Base-by-base conservation (phyloP, 1,139 yeast species). In the Debaryomyces psychrophilus region DNA sequence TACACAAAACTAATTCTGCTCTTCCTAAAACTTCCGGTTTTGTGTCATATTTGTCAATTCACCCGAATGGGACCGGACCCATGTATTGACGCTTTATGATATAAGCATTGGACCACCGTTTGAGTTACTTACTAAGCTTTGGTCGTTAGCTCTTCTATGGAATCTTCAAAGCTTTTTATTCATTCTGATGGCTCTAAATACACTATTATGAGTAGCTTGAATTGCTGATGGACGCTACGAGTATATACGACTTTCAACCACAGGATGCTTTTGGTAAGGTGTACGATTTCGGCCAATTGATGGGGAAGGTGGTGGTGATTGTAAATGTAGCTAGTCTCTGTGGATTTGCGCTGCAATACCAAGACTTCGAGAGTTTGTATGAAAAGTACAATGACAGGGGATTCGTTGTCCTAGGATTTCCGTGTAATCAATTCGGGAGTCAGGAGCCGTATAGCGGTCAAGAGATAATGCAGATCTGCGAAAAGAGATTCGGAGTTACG, bases 361-460 rank as follows among this genome's bases (percentile, higher is more conserved):
- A 43, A 11, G 74, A 72, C 37, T 54, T 75, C 15, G 70, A 74
- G 54, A 22, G 40, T 3, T 54, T 75, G 20, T 66, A 71, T 46
- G 52, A 64, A 12, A 70, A 67, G 52, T 73, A 71, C 50, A 49
- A 56, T 6, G 48, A 51, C 4, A 52, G 56, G 8, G 76, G 73
- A 0, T 56, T 75, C 20, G 68, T 59, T 40, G 61, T 75, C 0
- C 44, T 75, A 36, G 79, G 70, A 3, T 73, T 73, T 52, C 80
- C 80, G 0, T 70, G 77, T 50, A 71, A 72, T 51, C 80, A 74
- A 50, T 75, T 75, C 50, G 93, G 89, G 37, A 79, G 78, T 54
- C 97, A 93, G 69, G 98, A 93, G 64, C 97, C 97, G 8, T 85
- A 85, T 8, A 64, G 81, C 7, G 84, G 82, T 41, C 79, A 75